phyloP scores from a whole-genome alignment of 2,329 filamentous ascomycete species.

The Tolypocladium album region DNA sequence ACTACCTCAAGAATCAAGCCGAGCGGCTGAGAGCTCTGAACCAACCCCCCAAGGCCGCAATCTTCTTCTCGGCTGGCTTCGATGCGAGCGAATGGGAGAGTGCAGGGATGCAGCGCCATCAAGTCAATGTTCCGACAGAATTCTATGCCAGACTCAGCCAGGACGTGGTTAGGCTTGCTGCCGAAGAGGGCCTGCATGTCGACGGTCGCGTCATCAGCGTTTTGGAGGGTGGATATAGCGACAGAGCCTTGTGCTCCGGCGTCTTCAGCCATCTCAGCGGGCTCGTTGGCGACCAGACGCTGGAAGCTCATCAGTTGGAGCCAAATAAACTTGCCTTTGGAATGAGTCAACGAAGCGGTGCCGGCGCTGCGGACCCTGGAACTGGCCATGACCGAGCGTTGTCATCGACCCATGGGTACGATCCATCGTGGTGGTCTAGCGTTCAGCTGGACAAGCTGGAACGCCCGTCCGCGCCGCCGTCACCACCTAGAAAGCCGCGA shows the following conservation, averaged over 20 bases:
- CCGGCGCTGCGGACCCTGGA: conserved; percentile 21
- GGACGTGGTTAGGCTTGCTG: conserved; percentile 72
- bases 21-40: conserved; percentile 48
- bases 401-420: conserved; percentile 37
- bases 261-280: conserved; percentile 85
- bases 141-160: conserved; percentile 89
- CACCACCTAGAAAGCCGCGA: conserved; percentile 42
- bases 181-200: conserved; percentile 65
- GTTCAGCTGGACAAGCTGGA: conserved; percentile 61
- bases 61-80: conserved; percentile 93
- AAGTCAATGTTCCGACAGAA: conserved; percentile 89
- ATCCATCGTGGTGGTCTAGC: conserved; percentile 62
- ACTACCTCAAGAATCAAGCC: conserved; percentile 65
- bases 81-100: conserved; percentile 95
- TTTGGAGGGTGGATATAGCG: conserved; percentile 90
- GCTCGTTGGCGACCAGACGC: conserved; percentile 48
- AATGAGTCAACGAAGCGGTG: conserved; percentile 43
- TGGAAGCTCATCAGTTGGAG: conserved; percentile 16
- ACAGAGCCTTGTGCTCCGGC: conserved; percentile 79
- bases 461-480: conserved; percentile 36
- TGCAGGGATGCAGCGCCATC: conserved; percentile 86
- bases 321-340: conserved; percentile 42
- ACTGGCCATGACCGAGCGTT: conserved; percentile 4
- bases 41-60: conserved; percentile 65
- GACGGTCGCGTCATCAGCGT: conserved; percentile 87